Percentiles rank a stretch among this genome's conserved stretches.
These are phyloP conservation scores for Ascoidea tarda DNA, from an alignment of 805 yeast species.

Conservation along the genomic window DNA sequence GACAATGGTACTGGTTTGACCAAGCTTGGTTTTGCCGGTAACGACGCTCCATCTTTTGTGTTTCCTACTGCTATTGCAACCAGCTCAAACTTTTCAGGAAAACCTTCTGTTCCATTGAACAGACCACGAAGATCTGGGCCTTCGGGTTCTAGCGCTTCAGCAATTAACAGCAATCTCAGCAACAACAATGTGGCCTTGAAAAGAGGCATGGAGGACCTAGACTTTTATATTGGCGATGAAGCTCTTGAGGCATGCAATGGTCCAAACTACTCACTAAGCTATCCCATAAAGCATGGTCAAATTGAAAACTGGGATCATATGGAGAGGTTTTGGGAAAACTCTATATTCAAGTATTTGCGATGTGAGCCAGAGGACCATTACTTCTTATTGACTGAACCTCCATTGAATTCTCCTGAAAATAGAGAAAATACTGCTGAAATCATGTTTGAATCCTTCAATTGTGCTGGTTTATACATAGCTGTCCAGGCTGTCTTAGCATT, in stretches of 20 bases:
- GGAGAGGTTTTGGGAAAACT: constrained; percentile 98
- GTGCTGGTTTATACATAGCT: constrained; percentile 97
- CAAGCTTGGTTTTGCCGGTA: constrained; percentile 96
- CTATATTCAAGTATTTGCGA: constrained; percentile 88
- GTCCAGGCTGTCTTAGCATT: constrained; percentile 97
- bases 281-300: constrained; percentile 96
- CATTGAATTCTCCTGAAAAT: constrained; percentile 98
- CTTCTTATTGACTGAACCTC: constrained; percentile 93
- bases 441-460: constrained; percentile 96
- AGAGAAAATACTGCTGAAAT: constrained; percentile 98
- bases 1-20: constrained; percentile 98
- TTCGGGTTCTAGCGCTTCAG: constrained; percentile 23
- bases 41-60: constrained; percentile 93
- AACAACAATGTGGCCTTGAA: constrained; percentile 16
- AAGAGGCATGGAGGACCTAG: constrained; percentile 87
- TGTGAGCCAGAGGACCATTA: constrained; percentile 99
- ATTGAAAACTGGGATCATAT: constrained; percentile 99
- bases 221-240: constrained; percentile 92
- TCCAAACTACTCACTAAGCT: constrained; percentile 72
- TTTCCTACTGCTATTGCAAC: constrained; percentile 89
- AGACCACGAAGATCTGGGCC: constrained; percentile 16
- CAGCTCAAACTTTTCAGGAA: constrained; percentile 12
- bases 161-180: constrained; percentile 5
- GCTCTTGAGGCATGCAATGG: constrained; percentile 88
- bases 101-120: constrained; percentile 11